A percentile compares a stretch with the other conserved stretches of the same genome.
Evolutionary conservation across 495 filamentous ascomycete species (phyloP).

Genomic region (Copromyces sp.): DNA sequence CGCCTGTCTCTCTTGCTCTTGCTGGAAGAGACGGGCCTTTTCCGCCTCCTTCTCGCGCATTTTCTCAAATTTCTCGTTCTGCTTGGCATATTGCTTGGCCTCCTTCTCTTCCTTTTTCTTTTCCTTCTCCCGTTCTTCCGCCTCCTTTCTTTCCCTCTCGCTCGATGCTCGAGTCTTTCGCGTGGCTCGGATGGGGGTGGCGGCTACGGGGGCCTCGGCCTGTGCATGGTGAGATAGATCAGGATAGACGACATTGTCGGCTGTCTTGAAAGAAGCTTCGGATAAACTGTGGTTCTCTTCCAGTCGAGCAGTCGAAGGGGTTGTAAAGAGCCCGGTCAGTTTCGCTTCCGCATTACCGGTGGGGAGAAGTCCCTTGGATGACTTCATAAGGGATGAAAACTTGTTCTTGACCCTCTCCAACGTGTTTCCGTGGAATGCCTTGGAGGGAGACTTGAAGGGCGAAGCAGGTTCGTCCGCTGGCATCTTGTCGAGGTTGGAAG

Average conservation of each 20-base stretch:
- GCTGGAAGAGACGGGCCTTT: slow-evolving; percentile 49
- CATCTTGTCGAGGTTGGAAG: slow-evolving; percentile 38
- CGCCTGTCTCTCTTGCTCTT: slow-evolving; percentile 49
- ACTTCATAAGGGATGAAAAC: slow-evolving; percentile 76
- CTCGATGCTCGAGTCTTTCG: slow-evolving; percentile 60
- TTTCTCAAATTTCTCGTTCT: slow-evolving; percentile 49
- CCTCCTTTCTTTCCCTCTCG: slow-evolving; percentile 55
- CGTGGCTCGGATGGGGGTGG: slow-evolving; percentile 34
- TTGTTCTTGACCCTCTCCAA: slow-evolving; percentile 82
- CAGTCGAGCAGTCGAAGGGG: slow-evolving; percentile 30
- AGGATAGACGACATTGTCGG: slow-evolving; percentile 32
- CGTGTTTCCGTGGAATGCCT: slow-evolving; percentile 61
- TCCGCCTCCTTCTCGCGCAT: slow-evolving; percentile 48
- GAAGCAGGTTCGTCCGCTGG: slow-evolving; percentile 46
- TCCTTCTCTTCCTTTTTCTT: slow-evolving; percentile 45
- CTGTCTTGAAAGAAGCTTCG: slow-evolving; percentile 28
- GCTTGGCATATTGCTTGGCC: slow-evolving; percentile 31
- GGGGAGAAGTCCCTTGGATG: slow-evolving; percentile 71
- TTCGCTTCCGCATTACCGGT: slow-evolving; percentile 74
- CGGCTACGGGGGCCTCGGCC: slow-evolving; percentile 17
- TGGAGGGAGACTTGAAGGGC: slow-evolving; percentile 59
- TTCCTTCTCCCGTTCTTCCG: slow-evolving; percentile 52
- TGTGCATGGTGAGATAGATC: slow-evolving; percentile 28
- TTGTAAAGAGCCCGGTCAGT: slow-evolving; percentile 33
- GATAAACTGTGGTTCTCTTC: slow-evolving; percentile 26